A percentile compares a stretch with the other conserved stretches of the same genome.
These are phyloP conservation scores for Phytophthora idaei DNA, from an alignment of 352 stramenopile species.

Conservation along the genomic window DNA sequence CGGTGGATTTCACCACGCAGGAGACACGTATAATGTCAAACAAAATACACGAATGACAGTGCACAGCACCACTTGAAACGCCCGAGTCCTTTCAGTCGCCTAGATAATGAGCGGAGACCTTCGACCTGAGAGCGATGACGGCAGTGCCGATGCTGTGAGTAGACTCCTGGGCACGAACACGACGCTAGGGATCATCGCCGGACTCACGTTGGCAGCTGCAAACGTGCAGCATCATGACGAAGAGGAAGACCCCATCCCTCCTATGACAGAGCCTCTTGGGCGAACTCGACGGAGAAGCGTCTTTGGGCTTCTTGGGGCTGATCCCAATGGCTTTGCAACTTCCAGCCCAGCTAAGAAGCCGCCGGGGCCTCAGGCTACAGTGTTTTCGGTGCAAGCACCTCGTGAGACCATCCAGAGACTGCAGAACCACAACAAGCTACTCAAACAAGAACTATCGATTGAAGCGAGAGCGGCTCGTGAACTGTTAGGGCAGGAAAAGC, in stretches of 20 bases:
- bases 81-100: slow-evolving; percentile 10
- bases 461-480: slow-evolving; percentile 61
- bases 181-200: slow-evolving; percentile 61
- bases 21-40: slow-evolving; percentile 34
- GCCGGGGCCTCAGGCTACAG: slow-evolving; percentile 10
- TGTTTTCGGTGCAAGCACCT: slow-evolving; percentile 74
- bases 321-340: slow-evolving; percentile 14
- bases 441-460: slow-evolving; percentile 78
- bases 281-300: slow-evolving; percentile 18
- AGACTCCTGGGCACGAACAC: slow-evolving; percentile 49
- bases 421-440: slow-evolving; percentile 75
- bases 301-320: slow-evolving; percentile 14
- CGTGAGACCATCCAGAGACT: slow-evolving; percentile 74
- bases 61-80: slow-evolving; percentile 32
- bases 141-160: slow-evolving; percentile 33
- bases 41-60: slow-evolving; percentile 27
- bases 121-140: slow-evolving; percentile 26
- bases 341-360: slow-evolving; percentile 39
- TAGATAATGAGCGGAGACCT: slow-evolving; percentile 30
- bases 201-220: slow-evolving; percentile 48
- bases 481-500: slow-evolving; percentile 61
- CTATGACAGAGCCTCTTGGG: slow-evolving; percentile 10
- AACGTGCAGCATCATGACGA: slow-evolving; percentile 38
- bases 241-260: slow-evolving; percentile 33
- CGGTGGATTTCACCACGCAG: no score